Percentiles rank a stretch among this genome's conserved stretches.
Evolutionary conservation across 768 basidiomycete genomes (phyloP).

Genomic region (Lentinula lateritia): DNA sequence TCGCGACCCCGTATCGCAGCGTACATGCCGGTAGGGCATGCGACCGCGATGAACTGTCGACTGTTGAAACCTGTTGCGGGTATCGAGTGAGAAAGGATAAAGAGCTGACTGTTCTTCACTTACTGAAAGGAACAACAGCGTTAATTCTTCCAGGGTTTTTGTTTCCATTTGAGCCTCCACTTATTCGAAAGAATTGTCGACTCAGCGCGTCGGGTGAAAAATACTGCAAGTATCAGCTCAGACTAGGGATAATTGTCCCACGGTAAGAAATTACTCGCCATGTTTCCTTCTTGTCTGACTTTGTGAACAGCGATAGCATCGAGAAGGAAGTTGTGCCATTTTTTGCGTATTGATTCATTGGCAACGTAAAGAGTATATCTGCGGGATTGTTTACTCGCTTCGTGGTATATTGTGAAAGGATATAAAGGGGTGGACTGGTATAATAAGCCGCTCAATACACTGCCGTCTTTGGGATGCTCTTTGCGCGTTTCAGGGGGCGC

Average conservation of each 20-base stretch:
- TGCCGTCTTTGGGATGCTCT: slow-evolving; percentile 54
- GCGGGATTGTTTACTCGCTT: slow-evolving; percentile 45
- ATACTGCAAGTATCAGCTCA: slow-evolving; percentile 38
- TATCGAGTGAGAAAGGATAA: not conserved
- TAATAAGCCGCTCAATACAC: slow-evolving; percentile 50
- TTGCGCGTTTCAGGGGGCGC: slow-evolving; percentile 55
- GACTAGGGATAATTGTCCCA: too few relatives aligned
- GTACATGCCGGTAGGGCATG: slow-evolving; percentile 67
- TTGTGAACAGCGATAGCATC: slow-evolving; percentile 61
- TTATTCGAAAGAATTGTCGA: slow-evolving; percentile 57
- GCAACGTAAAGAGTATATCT: slow-evolving; percentile 70
- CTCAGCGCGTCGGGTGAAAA: slow-evolving; percentile 53
- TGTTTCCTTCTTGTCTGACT: slow-evolving; percentile 64
- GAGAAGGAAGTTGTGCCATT: slow-evolving; percentile 57
- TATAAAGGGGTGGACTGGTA: slow-evolving; percentile 52
- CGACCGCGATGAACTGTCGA: slow-evolving; percentile 57
- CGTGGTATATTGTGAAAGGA: slow-evolving; percentile 77
- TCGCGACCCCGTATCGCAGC: slow-evolving; percentile 49
- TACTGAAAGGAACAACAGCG: slow-evolving; percentile 62
- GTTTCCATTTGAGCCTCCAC: not conserved
- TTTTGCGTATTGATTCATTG: slow-evolving; percentile 50
- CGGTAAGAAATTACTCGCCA: slow-evolving; percentile 37
- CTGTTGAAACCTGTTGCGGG: slow-evolving; percentile 37
- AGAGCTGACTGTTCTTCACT: not conserved
- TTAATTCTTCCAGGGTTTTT: slow-evolving; percentile 54